These are phyloP conservation scores for Diaporthe amygdali DNA, from an alignment of 2,329 filamentous ascomycete species.

Conservation along the genomic window DNA sequence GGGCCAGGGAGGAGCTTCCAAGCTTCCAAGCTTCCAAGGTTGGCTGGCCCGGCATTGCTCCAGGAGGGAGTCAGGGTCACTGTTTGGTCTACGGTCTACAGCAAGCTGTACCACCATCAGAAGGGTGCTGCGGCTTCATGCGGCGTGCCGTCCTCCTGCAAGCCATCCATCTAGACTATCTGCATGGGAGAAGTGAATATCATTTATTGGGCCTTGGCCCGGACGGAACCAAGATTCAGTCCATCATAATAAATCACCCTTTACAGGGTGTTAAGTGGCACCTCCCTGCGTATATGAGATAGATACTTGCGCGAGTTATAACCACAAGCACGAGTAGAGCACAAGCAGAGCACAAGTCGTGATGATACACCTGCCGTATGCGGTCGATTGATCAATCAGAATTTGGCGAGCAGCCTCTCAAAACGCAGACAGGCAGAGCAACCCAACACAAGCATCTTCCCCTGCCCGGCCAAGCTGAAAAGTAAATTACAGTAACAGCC, in stretches of 20 bases:
- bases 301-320: not conserved
- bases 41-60: not conserved
- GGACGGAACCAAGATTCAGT: not conserved
- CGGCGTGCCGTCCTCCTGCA: slow-evolving; percentile 4
- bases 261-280: not conserved
- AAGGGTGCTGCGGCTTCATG: slow-evolving; percentile 2
- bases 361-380: not conserved
- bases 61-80: not conserved
- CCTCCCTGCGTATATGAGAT: not conserved
- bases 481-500: slow-evolving; percentile 2
- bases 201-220: too few relatives aligned
- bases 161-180: not conserved
- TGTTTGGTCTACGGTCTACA: not conserved
- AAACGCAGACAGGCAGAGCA: not conserved
- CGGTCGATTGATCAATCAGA: not conserved
- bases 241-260: not conserved
- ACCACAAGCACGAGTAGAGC: not conserved
- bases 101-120: not conserved
- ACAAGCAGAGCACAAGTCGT: not conserved
- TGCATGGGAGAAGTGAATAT: not conserved
- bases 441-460: not conserved
- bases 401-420: not conserved
- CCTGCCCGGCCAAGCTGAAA: not conserved
- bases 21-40: too few relatives aligned
- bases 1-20: not conserved